A percentile compares a stretch with the other conserved stretches of the same genome.
These are phyloP conservation scores for Penicillium sp. DNA, from an alignment of 2,329 filamentous ascomycete species.

Conservation along the genomic window DNA sequence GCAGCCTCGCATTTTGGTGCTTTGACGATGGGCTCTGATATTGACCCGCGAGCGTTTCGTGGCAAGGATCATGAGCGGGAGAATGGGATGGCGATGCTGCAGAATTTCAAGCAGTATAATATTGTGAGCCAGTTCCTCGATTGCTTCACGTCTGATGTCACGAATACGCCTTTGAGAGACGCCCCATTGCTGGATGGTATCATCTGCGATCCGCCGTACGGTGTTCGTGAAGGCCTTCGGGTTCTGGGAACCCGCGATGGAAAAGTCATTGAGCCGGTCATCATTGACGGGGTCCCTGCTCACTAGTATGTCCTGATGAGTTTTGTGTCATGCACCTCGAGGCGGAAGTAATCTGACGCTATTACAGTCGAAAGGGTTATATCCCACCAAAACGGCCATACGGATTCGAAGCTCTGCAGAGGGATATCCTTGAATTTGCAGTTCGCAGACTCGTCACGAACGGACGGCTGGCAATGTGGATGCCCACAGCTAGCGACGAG, in stretches of 20 bases:
- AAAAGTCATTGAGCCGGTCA: conserved; percentile 54
- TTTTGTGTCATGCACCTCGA: background rate
- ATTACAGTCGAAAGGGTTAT: conserved; percentile 63
- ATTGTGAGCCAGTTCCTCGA: conserved; percentile 69
- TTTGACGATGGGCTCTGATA: conserved; percentile 81
- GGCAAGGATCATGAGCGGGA: conserved; percentile 59
- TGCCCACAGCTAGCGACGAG: conserved; percentile 85
- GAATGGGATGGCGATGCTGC: conserved; percentile 49
- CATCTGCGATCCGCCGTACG: conserved; percentile 93
- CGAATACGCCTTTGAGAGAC: conserved; percentile 74
- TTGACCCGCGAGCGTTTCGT: conserved; percentile 85
- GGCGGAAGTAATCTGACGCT: conserved; percentile 3
- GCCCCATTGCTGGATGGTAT: conserved; percentile 78
- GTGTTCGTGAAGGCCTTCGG: conserved; percentile 85
- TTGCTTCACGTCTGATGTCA: conserved; percentile 82
- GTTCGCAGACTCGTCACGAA: conserved; percentile 72
- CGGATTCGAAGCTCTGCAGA: conserved; percentile 84
- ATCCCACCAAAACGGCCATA: conserved; percentile 90
- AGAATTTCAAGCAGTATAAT: conserved; percentile 85
- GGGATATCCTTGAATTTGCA: conserved; percentile 85
- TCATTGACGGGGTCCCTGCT: conserved; percentile 69
- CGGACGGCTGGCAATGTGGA: conserved; percentile 90
- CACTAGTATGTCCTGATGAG: conserved; percentile 59
- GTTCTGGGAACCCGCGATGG: conserved; percentile 77
- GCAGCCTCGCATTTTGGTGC: conserved; percentile 91